phyloP scores from a whole-genome alignment of 2,329 filamentous ascomycete genomes.

The Arthrobotrys conoides region DNA sequence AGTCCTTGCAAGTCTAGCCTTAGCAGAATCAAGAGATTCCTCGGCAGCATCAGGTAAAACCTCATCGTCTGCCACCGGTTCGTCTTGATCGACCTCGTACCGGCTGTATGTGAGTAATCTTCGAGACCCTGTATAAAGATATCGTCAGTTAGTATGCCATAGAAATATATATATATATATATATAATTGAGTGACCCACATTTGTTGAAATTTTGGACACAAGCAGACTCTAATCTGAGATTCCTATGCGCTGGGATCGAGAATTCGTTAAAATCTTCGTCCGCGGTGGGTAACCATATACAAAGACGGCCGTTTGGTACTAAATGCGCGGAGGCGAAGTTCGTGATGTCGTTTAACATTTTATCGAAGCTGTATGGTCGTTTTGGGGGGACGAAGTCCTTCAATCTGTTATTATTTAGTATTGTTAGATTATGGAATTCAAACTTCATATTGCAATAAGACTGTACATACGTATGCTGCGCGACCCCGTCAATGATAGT shows the following conservation, averaged over 20 bases:
- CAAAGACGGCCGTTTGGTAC: conserved; percentile 84
- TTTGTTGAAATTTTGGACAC: conserved; percentile 89
- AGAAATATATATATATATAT: not conserved
- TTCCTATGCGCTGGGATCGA: conserved; percentile 81
- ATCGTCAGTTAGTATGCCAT: conserved; percentile 24
- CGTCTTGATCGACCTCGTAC: conserved; percentile 71
- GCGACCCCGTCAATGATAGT: conserved; percentile 78
- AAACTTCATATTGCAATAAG: not conserved
- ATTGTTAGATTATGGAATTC: not conserved
- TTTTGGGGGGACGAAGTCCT: conserved; percentile 86
- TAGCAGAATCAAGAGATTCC: conserved; percentile 61
- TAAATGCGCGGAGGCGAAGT: conserved; percentile 82
- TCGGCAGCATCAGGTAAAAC: conserved; percentile 65
- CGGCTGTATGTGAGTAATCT: conserved; percentile 88
- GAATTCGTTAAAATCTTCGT: conserved; percentile 82
- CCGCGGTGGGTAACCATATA: conserved; percentile 98
- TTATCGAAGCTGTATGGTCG: conserved; percentile 91
- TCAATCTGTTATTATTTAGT: conserved; percentile 17
- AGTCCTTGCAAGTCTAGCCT: conserved; percentile 69
- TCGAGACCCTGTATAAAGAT: conserved; percentile 77
- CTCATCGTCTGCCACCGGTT: conserved; percentile 62
- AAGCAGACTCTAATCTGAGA: conserved; percentile 80
- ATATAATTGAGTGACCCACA: conserved; percentile 71
- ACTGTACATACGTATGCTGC: conserved; percentile 75
- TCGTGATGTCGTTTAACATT: conserved; percentile 89